Evolutionary conservation across 2,329 filamentous ascomycete species (phyloP).

Genomic region (Trichoderma harzianum): DNA sequence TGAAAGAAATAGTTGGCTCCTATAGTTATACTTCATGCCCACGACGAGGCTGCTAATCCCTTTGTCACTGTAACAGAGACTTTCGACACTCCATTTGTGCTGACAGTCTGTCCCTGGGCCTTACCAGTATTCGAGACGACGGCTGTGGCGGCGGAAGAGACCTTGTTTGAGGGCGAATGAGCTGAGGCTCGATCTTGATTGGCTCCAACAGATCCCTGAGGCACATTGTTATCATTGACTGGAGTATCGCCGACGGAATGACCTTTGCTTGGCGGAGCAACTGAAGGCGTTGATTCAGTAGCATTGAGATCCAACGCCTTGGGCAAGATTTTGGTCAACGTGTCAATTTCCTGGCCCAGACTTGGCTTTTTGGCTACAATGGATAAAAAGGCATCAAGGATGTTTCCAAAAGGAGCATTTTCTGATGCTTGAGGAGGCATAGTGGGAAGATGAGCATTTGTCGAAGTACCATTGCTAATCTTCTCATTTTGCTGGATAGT

Average conservation of each 20-base stretch:
- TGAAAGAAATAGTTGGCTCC: not conserved
- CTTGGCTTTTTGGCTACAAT: conserved; percentile 12
- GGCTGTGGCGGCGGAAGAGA: not conserved
- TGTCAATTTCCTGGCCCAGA: not conserved
- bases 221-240: not conserved
- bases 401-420: not conserved
- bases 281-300: not conserved
- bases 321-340: not conserved
- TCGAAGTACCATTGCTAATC: not conserved
- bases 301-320: conserved; percentile 8
- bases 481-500: too few relatives aligned
- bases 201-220: not conserved
- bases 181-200: not conserved
- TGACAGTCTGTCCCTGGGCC: not conserved
- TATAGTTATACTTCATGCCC: not conserved
- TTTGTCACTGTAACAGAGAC: not conserved
- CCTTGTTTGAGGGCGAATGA: not conserved
- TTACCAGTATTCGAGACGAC: not conserved
- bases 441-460: not conserved
- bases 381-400: conserved; percentile 24
- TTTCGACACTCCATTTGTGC: not conserved
- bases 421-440: not conserved
- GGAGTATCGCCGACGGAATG: not conserved
- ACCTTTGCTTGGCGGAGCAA: not conserved
- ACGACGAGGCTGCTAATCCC: conserved; percentile 1